Base-by-base conservation (phyloP, 768 basidiomycete genomes). In the Calocybe cyanea region DNA sequence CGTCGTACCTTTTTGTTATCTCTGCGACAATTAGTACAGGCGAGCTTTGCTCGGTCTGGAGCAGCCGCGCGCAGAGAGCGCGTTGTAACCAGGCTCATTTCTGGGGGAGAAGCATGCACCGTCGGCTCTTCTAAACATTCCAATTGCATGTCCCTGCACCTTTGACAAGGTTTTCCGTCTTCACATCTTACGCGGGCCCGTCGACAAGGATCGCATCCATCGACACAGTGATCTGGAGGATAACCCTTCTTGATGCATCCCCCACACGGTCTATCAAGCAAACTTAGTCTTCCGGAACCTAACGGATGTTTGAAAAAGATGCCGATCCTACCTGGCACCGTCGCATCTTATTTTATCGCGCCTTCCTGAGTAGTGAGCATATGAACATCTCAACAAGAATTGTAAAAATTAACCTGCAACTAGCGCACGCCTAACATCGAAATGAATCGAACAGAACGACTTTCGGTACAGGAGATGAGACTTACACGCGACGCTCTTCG, bases 261-360 rank as follows among this genome's bases (percentile, higher is more conserved):
- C 37, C 67, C 63, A 56, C 81, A 83, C n/a, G 82, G 82, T 52
- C 80, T 81, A 48, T 5, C 43, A n/a, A 31, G 21, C 18, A 48
- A 38, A 38, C 17, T 31, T 28, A 18, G 18, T 21, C 38, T 10
- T 56, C 7, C 30, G 20, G 17, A 43, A 25, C 10, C 35, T 2
- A 35, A 41, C 35, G 15, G 43, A 50, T 43, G 41, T 37, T 41
- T 21, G 38, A 33, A 38, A 28, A 28, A 11, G 25, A 11, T 11
- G 5, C 11, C 15, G 47, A 38, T 51, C 69, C 37, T 56, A 80
- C 73, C 72, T 73, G 50, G 64, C 61, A 19, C 77, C 74, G 57
- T 81, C 76, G 61, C 80, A 83, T 48, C 78, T 74, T 48, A 78
- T 73, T 61, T 83, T 82, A 57, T 82, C 80, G 50, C 75, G 77